A percentile compares a stretch with the other conserved stretches of the same genome.
Conservation (phyloP, 2,329 filamentous ascomycete species). For the Curvularia sp. region DNA sequence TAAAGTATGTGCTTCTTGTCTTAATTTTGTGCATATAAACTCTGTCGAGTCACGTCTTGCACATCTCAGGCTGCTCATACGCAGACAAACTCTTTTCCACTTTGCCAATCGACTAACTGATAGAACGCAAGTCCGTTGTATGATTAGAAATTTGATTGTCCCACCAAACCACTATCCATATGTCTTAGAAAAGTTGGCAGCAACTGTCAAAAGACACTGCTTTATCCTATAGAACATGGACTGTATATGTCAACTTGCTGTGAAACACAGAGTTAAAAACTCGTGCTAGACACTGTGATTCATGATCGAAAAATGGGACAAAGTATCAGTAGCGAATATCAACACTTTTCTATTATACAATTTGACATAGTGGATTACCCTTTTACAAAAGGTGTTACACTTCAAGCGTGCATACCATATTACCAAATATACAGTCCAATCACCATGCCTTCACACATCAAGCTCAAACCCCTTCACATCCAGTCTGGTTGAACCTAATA, state of each 20-base stretch:
- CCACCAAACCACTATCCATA: background rate
- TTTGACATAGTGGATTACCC: background rate
- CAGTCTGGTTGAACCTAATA: conserved; percentile 29
- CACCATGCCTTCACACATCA: background rate
- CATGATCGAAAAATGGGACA: background rate
- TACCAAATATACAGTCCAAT: background rate
- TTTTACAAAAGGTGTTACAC: background rate
- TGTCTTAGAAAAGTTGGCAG: background rate
- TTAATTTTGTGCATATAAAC: background rate
- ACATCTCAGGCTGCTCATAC: background rate
- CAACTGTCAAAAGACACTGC: background rate
- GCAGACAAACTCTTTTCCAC: background rate
- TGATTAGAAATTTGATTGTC: background rate
- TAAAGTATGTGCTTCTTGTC: background rate
- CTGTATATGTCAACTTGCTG: background rate
- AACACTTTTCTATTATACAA: background rate
- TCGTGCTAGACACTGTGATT: background rate
- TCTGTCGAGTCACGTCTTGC: background rate
- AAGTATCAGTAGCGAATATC: background rate
- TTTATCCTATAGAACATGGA: background rate
- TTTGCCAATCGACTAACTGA: background rate
- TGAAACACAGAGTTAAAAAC: background rate
- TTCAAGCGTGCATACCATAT: background rate
- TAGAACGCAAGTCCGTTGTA: background rate
- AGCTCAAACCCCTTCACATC: conserved; percentile 15